A percentile compares a stretch with the other conserved stretches of the same genome.
Evolutionary conservation across 139 green algal genomes (phyloP).

Genomic region (Yamagishiella unicocca): DNA sequence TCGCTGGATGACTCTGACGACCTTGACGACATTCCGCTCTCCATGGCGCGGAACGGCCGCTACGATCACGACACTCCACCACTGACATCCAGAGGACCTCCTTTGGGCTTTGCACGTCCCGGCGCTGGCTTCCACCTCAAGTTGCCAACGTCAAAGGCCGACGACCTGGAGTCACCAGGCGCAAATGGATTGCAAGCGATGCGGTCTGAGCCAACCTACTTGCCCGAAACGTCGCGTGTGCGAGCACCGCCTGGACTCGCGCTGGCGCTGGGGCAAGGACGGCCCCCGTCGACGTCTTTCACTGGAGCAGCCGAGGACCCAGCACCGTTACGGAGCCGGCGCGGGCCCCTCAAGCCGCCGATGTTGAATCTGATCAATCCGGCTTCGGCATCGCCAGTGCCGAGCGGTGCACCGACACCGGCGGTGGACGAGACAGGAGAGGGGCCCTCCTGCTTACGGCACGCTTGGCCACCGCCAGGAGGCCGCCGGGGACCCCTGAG

Average conservation of each 20-base stretch:
- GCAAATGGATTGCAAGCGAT: not conserved
- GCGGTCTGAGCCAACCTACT: constrained; percentile 16
- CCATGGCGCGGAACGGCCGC: constrained; percentile 1
- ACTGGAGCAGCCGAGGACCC: not conserved
- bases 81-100: not conserved
- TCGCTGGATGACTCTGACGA: constrained; percentile 25
- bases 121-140: constrained; percentile 15
- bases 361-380: constrained; percentile 34
- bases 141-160: not conserved
- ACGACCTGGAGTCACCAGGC: not conserved
- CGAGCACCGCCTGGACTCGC: not conserved
- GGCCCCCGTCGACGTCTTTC: not conserved
- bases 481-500: not conserved
- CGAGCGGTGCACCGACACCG: not conserved
- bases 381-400: constrained; percentile 14
- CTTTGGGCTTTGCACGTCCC: not conserved
- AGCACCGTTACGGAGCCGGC: not conserved
- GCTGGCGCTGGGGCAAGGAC: not conserved
- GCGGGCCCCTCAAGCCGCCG: constrained; percentile 11
- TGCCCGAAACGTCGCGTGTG: not conserved
- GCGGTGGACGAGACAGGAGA: not conserved
- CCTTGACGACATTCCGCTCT: constrained; percentile 27
- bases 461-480: not conserved
- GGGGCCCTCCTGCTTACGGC: not conserved
- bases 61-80: constrained; percentile 20